Evolutionary conservation across 495 filamentous ascomycete species (phyloP).

Genomic region (Lasiosphaeris hirsuta): DNA sequence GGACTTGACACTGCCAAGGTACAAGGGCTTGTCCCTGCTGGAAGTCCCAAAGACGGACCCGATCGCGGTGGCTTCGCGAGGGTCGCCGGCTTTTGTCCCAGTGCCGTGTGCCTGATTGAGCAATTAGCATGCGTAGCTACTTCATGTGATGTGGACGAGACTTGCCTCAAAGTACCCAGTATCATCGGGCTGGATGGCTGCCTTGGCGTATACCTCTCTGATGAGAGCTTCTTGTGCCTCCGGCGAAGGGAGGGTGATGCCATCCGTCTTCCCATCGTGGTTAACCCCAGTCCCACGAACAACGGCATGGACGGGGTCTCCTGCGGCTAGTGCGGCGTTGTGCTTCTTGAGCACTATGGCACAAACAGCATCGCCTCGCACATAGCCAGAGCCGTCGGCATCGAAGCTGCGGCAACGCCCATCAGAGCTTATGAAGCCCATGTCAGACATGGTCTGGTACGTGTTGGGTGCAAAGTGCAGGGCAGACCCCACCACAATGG

Average conservation of each 20-base stretch:
- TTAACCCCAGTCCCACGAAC: slow-evolving; percentile 53
- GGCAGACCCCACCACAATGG: slow-evolving; percentile 48
- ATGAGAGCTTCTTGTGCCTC: no score
- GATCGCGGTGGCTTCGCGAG: slow-evolving; percentile 30
- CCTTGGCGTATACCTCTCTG: no score
- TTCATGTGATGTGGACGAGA: no score
- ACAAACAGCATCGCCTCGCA: slow-evolving; percentile 55
- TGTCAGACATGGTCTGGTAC: slow-evolving; percentile 22
- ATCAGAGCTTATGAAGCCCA: slow-evolving; percentile 32
- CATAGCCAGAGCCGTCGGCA: slow-evolving; percentile 58
- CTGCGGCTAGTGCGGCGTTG: slow-evolving; percentile 41
- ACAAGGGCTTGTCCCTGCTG: slow-evolving; percentile 30
- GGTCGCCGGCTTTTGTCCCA: slow-evolving; percentile 32
- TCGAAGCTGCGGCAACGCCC: slow-evolving; percentile 55
- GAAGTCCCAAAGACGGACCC: slow-evolving; percentile 26
- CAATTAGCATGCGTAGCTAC: no score
- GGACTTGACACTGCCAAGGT: slow-evolving; percentile 55
- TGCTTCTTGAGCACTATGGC: slow-evolving; percentile 53
- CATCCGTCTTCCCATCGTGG: slow-evolving; percentile 46
- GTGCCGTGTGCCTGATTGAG: slow-evolving; percentile 43
- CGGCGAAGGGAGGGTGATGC: slow-evolving; percentile 49
- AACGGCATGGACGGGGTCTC: slow-evolving; percentile 55
- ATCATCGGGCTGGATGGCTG: no score
- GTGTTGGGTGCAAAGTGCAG: slow-evolving; percentile 47
- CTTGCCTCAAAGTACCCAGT: no score